Conservation (phyloP, 2,329 filamentous ascomycete species). For the Penicillium frequentans region DNA sequence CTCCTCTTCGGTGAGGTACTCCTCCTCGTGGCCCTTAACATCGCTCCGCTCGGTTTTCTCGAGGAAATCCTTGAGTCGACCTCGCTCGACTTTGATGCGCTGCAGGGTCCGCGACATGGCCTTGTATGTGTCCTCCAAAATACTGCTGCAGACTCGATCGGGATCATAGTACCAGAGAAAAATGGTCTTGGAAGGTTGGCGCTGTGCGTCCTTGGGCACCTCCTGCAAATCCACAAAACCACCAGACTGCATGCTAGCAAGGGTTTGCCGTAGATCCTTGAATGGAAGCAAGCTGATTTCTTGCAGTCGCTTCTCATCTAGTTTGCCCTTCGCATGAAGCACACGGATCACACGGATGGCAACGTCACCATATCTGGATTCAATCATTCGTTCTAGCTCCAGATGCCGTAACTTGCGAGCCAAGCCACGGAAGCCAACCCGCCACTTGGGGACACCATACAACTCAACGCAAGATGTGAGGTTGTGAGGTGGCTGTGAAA, state of each 20-base stretch:
- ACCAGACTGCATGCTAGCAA: conserved; percentile 80
- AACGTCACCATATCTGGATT: conserved; percentile 71
- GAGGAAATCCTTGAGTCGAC: conserved; percentile 69
- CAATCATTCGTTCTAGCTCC: conserved; percentile 80
- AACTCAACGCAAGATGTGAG: conserved; percentile 37
- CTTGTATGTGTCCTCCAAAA: conserved; percentile 84
- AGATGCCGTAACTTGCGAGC: conserved; percentile 69
- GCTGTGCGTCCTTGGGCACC: conserved; percentile 82
- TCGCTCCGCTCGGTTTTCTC: conserved; percentile 82
- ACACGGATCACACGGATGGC: conserved; percentile 84
- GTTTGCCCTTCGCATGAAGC: conserved; percentile 79
- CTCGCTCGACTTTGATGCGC: conserved; percentile 73
- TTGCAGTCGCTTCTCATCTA: conserved; percentile 90
- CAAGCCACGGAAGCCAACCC: conserved; percentile 76
- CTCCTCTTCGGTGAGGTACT: conserved; percentile 73
- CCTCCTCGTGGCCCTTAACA: conserved; percentile 79
- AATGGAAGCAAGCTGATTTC: conserved; percentile 80
- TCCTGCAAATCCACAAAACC: conserved; percentile 92
- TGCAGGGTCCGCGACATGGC: conserved; percentile 83
- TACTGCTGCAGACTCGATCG: conserved; percentile 66
- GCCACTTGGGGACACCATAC: conserved; percentile 70
- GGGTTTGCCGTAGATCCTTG: conserved; percentile 78
- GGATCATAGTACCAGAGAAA: conserved; percentile 92
- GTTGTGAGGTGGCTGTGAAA: conserved; percentile 42
- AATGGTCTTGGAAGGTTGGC: conserved; percentile 77